phyloP scores from a whole-genome alignment of 495 filamentous ascomycete genomes.

The Neurospora discreta region DNA sequence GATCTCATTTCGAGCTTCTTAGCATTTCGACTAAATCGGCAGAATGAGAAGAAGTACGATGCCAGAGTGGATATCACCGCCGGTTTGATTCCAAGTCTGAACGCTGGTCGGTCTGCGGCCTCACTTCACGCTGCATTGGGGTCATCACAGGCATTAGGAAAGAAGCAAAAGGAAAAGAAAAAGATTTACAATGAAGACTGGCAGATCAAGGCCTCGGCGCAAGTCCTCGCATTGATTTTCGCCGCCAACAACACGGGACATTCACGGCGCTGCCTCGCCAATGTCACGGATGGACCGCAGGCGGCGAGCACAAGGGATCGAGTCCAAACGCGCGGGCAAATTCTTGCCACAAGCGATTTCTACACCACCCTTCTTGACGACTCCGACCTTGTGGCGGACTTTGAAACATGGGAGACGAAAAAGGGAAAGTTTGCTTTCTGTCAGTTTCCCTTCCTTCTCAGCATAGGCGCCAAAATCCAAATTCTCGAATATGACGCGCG shows the following conservation, averaged over 20 bases:
- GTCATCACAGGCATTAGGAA: constrained; percentile 21
- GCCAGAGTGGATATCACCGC: constrained; percentile 45
- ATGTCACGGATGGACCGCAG: not conserved
- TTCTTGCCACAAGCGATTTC: constrained; percentile 67
- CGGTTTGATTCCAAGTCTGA: constrained; percentile 60
- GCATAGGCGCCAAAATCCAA: constrained; percentile 87
- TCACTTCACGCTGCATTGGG: constrained; percentile 68
- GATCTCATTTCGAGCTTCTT: constrained; percentile 72
- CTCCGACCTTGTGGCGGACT: constrained; percentile 76
- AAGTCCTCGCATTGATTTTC: constrained; percentile 74
- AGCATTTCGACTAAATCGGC: constrained; percentile 67
- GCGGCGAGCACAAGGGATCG: constrained; percentile 12
- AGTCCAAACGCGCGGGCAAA: constrained; percentile 19
- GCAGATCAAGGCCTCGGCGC: constrained; percentile 77
- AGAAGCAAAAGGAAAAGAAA: constrained; percentile 42
- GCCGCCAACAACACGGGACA: constrained; percentile 59
- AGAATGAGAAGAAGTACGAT: constrained; percentile 56
- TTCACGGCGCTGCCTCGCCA: constrained; percentile 14
- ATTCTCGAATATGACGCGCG: constrained; percentile 86
- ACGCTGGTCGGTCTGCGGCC: constrained; percentile 49
- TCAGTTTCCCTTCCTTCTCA: constrained; percentile 89
- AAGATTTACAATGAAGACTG: constrained; percentile 75
- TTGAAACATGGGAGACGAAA: constrained; percentile 76
- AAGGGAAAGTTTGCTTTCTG: constrained; percentile 77
- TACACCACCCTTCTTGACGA: constrained; percentile 84